Evolutionary conservation across 805 yeast species (phyloP), one percentile per base, ranked within the genome.

Genomic region (Kazachstania africana): DNA sequence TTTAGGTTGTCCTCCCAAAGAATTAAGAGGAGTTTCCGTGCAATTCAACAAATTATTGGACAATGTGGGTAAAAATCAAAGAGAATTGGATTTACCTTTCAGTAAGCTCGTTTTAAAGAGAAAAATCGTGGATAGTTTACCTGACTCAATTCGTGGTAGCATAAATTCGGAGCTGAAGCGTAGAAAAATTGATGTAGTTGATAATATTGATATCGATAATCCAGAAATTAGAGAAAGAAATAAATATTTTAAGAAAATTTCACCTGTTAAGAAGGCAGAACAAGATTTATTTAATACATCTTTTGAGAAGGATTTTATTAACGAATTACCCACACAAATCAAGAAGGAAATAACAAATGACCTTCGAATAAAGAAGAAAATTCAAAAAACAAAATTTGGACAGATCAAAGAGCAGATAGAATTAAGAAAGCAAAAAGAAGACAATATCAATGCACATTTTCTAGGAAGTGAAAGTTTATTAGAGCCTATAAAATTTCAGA

Each of bases 11-110:
- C 76, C 78, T 1, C 77, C 81, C 0, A 47, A 50, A 10, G 94
- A 83, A 23, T 53, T 87, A 8, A 59, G 96, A 29, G 96, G 96
- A 0, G 56, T 88, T 3, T 78, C 93, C 0, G 61, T 88, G 1
- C 79, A 75, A 17, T 63, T 84, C 57, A 65, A 68, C 6, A 72
- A 72, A 40, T 59, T 87, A 22, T 60, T 60, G n/a, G 65, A 61
- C 32, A 57, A 56, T 5, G 48, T 38, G 5, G 29, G 37, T 16
- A 42, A 43, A 4, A 42, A 38, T 9, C 50, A 44, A 23, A 65
- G 62, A 34, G 53, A 40, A 30, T 24, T n/a, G 26, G 17, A 48
- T 24, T 38, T 64, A 10, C 59, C 59, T 1, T 61, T 60, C 28
- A 44, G 42, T 25, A 53, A 41, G 27, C 34, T 45, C 14, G n/a